Evolutionary conservation across 2,329 filamentous ascomycete genomes (phyloP), one percentile per base, ranked within the genome.

Genomic region (Colletotrichum tofieldiae): DNA sequence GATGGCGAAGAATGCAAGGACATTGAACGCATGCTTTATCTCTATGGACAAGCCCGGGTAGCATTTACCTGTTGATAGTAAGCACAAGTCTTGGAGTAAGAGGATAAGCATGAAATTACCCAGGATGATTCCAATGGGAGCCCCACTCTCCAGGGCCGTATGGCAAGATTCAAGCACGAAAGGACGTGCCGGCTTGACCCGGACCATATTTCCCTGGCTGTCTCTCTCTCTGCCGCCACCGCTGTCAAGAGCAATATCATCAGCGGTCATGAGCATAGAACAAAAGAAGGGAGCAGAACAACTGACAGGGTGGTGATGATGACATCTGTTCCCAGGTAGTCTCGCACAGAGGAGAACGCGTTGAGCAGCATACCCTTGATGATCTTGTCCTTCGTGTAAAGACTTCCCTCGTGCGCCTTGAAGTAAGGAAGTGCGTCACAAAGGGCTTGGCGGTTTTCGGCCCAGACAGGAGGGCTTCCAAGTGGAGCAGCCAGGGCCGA

Each of bases 1-100:
- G 16, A 93, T 83, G 60, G 91, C 89, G 78, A 93, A 95, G 79
- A 86, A 91, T n/a, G 86, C 92, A 52, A 95, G 83, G 0, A 94
- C 89, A 67, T 88, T 90, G 76, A 91, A 94, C 0, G 86, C 82
- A 69, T 91, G 85, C 0, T 88, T 87, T 9, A 91, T 82, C 35
- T 84, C 81, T 1, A 84, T 85, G 0, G 85, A 83, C 23, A 87
- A 83, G 29, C 85, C 78, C 4, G 79, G 77, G 73, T 91, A 89
- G 65, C 86, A 79, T 20, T 86, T 79, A 1, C 92, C 91, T 86
- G 72, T 49, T 81, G 80, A 39, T 84, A 7, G 9, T 74, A 7
- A 61, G 61, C 35, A 18, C 35, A 16, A 37, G 7, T 5, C 16
- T 43, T 8, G 4, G 5, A 35, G 5, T 16, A 39, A 29, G 7